Evolutionary conservation across 179 eudicot species (phyloP).

Genomic region (Gypsophila paniculata): DNA sequence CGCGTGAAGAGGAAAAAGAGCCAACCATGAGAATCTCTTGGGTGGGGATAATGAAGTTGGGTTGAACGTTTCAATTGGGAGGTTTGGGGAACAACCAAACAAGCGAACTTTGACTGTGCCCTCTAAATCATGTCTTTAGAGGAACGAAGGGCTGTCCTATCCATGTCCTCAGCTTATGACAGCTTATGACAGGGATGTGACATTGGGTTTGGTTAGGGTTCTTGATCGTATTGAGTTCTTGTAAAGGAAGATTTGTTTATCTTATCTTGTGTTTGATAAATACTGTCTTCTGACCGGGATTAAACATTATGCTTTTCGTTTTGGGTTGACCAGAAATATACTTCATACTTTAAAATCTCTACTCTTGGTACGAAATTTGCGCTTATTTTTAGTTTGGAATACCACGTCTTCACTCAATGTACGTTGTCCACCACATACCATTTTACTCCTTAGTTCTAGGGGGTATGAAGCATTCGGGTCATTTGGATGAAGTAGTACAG

Average conservation of each 20-base stretch:
- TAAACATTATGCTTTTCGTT: too few relatives aligned
- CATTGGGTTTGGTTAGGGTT: not conserved
- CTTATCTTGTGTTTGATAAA: not conserved
- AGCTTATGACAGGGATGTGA: not conserved
- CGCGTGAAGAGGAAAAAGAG: not conserved
- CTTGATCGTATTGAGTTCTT: not conserved
- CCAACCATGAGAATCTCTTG: too few relatives aligned
- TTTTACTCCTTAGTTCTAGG: too few relatives aligned
- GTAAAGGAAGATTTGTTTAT: not conserved
- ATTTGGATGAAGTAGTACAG: not conserved
- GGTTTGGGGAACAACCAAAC: not conserved
- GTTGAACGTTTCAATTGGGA: not conserved
- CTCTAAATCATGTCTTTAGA: not conserved
- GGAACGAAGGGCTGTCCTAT: not conserved
- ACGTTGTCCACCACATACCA: too few relatives aligned
- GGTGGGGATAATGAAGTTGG: not conserved
- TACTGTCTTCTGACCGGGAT: too few relatives aligned
- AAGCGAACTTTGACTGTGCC: not conserved
- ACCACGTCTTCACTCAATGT: too few relatives aligned
- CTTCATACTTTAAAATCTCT: too few relatives aligned
- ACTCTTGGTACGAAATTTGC: too few relatives aligned
- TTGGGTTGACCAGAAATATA: too few relatives aligned
- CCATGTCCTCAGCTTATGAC: not conserved
- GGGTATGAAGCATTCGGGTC: too few relatives aligned
- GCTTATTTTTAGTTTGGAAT: too few relatives aligned